Conservation (phyloP, 306 rosid species). For the Heteromeles arbutifolia region DNA sequence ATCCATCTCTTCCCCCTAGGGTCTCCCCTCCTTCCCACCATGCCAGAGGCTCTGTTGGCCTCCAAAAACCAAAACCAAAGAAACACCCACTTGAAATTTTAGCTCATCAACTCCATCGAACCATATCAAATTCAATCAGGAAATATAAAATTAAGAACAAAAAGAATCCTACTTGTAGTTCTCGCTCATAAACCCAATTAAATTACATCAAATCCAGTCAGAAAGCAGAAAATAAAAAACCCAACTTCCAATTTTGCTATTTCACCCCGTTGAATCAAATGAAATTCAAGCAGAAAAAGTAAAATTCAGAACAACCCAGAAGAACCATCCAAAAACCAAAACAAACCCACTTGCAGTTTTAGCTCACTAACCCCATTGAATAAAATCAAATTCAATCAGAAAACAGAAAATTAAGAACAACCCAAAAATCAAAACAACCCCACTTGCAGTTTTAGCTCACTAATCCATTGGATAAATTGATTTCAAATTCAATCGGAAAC, state of each 20-base stretch:
- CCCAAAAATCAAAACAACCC: not conserved
- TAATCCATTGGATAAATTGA: not conserved
- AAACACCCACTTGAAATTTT: not conserved
- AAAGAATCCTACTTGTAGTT: no score
- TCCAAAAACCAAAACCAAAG: conserved; percentile 6
- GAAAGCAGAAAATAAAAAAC: no score
- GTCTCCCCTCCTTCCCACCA: conserved; percentile 62
- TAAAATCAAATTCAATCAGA: not conserved
- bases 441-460: not conserved
- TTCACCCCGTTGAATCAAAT: not conserved
- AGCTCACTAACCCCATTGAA: not conserved
- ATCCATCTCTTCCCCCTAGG: conserved; percentile 61
- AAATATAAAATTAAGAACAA: no score
- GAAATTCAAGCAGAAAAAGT: no score
- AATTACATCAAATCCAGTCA: no score
- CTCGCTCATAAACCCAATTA: no score
- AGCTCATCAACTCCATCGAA: not conserved
- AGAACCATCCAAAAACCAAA: not conserved
- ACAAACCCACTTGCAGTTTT: not conserved
- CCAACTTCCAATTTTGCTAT: no score
- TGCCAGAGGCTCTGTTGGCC: conserved; percentile 48
- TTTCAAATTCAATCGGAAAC: no score
- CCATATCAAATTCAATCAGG: not conserved
- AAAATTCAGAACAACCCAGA: no score
- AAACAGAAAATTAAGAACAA: not conserved